Percentiles rank a stretch among this genome's conserved stretches.
phyloP scores from a whole-genome alignment of 192 early-diverging fungal genomes.

The Coemansia nantahalensis region DNA sequence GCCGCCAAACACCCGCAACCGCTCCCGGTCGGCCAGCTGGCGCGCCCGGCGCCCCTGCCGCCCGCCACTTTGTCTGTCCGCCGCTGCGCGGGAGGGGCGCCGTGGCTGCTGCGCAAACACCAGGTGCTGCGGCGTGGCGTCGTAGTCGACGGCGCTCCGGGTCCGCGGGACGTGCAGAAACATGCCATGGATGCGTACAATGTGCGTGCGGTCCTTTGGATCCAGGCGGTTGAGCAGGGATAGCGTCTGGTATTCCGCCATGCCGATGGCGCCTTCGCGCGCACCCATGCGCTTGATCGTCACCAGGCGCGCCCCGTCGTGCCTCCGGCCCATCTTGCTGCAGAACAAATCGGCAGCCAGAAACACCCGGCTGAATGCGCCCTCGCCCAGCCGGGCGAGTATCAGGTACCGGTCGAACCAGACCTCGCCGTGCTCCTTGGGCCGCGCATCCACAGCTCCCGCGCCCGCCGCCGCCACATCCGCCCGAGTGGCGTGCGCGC shows the following conservation, averaged over 20 bases:
- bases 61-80: not conserved
- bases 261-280: constrained; percentile 39
- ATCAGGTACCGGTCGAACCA: constrained; percentile 51
- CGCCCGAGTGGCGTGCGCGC: constrained; percentile 7
- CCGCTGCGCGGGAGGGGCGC: not conserved
- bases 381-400: constrained; percentile 45
- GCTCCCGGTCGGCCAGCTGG: not conserved
- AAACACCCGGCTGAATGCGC: constrained; percentile 51
- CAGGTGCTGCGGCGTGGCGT: constrained; percentile 12
- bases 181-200: constrained; percentile 40
- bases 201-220: constrained; percentile 28
- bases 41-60: not conserved
- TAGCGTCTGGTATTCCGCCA: constrained; percentile 44
- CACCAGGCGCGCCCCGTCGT: constrained; percentile 41
- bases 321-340: constrained; percentile 40
- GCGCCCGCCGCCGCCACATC: constrained; percentile 1
- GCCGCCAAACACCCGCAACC: constrained; percentile 28
- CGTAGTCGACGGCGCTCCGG: constrained; percentile 21
- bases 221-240: constrained; percentile 46
- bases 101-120: constrained; percentile 10
- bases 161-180: constrained; percentile 23
- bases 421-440: constrained; percentile 44
- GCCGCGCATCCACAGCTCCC: constrained; percentile 12
- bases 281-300: constrained; percentile 46
- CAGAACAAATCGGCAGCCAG: constrained; percentile 37